Evolutionary conservation across 2,329 filamentous ascomycete species (phyloP).

Genomic region (Ophiostoma triangulosporum): DNA sequence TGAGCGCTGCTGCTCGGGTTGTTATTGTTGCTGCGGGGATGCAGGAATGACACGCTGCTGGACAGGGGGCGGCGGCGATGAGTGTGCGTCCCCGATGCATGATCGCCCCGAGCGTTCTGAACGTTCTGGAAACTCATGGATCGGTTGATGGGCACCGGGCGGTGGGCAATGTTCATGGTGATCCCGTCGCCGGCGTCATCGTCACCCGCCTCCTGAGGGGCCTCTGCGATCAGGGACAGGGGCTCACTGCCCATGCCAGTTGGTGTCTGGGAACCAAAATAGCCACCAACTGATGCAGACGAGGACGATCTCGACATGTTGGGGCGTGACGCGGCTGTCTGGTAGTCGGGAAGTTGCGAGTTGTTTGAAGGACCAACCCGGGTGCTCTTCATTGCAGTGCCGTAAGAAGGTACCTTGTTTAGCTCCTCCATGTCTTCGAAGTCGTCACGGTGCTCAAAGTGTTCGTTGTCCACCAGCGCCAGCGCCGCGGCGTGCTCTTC

Average conservation of each 20-base stretch:
- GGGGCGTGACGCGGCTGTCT: conserved; percentile 32
- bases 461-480: conserved; percentile 28
- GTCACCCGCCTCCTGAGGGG: conserved; percentile 9
- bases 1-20: conserved; percentile 5
- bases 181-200: neutral
- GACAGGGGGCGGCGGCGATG: conserved; percentile 16
- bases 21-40: conserved; percentile 13
- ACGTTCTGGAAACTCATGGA: conserved; percentile 5
- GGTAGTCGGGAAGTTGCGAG: conserved; percentile 50
- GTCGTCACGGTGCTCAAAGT: conserved; percentile 39
- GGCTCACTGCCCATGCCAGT: conserved; percentile 9
- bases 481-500: neutral
- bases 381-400: conserved; percentile 55
- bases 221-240: conserved; percentile 20
- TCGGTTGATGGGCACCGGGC: neutral
- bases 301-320: conserved; percentile 38
- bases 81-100: neutral
- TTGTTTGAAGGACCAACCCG: conserved; percentile 33
- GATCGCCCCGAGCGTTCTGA: neutral
- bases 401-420: conserved; percentile 64
- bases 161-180: neutral
- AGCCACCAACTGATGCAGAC: neutral
- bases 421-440: conserved; percentile 48
- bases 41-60: conserved; percentile 14
- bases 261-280: neutral